Percentiles rank a stretch among this genome's conserved stretches.
These are phyloP conservation scores for Neurospora tetrasperma DNA, from an alignment of 495 filamentous ascomycete species.

Conservation along the genomic window DNA sequence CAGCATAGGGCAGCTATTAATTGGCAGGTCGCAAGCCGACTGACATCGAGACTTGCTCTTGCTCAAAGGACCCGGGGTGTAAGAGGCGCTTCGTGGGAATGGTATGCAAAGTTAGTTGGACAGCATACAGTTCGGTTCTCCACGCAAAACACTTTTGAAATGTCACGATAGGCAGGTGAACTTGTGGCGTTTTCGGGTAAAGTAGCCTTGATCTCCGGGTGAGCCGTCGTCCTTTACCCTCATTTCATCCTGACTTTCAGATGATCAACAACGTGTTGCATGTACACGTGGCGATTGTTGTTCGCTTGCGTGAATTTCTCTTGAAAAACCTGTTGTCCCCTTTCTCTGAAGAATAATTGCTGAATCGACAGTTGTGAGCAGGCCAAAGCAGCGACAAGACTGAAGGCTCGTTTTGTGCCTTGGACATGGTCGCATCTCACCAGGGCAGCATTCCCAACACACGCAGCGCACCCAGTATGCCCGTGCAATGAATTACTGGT, in stretches of 20 bases:
- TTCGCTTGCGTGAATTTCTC: background rate
- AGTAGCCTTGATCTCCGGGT: background rate
- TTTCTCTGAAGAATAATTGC: background rate
- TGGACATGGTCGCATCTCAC: too few species aligned
- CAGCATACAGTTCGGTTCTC: background rate
- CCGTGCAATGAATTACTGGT: too few species aligned
- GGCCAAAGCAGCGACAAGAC: background rate
- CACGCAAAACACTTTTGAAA: background rate
- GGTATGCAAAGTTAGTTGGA: background rate
- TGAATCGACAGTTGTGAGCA: background rate
- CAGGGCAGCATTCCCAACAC: too few species aligned
- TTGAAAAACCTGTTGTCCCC: background rate
- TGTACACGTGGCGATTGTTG: background rate
- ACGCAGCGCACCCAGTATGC: too few species aligned
- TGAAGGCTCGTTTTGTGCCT: background rate
- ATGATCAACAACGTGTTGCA: background rate
- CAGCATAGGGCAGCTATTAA: background rate
- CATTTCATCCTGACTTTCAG: background rate
- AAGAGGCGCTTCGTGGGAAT: background rate
- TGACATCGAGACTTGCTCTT: background rate
- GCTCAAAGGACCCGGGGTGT: background rate
- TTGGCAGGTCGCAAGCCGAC: background rate
- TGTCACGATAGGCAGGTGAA: background rate
- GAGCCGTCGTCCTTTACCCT: background rate
- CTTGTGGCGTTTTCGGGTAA: conserved; percentile 1